A percentile compares a stretch with the other conserved stretches of the same genome.
Conservation (phyloP, 1,284 basidiomycete species). For the Ceratobasidium sp. region DNA sequence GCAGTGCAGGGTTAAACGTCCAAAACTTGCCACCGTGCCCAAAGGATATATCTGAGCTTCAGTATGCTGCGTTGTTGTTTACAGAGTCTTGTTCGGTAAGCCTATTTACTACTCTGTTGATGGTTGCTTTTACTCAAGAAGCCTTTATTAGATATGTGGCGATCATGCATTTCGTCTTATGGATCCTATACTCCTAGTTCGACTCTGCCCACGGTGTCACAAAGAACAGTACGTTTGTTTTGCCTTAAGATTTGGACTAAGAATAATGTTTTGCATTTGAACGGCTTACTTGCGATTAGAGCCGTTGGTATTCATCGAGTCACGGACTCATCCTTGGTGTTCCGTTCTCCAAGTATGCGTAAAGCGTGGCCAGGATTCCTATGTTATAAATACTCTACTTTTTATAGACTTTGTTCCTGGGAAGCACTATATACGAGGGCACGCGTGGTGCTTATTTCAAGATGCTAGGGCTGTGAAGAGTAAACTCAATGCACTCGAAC, state of each 20-base stretch:
- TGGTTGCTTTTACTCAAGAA: too few relatives aligned
- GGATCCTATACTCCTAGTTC: too few relatives aligned
- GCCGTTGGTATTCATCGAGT: neutral
- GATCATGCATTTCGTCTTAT: too few relatives aligned
- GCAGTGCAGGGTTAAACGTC: neutral
- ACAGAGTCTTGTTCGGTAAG: constrained; percentile 32
- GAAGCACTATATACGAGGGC: neutral
- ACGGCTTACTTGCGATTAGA: neutral
- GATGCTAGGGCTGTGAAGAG: constrained; percentile 19
- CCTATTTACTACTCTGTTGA: neutral
- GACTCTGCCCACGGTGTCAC: too few relatives aligned
- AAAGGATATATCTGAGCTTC: constrained; percentile 23
- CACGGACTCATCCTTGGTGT: constrained; percentile 6
- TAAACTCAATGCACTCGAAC: constrained; percentile 24
- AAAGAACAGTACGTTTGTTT: too few relatives aligned
- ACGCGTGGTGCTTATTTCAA: constrained; percentile 20
- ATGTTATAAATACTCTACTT: neutral
- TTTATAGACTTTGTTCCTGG: constrained; percentile 2
- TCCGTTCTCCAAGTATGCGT: neutral
- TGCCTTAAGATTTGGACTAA: too few relatives aligned
- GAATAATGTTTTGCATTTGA: too few relatives aligned
- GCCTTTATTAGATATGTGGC: too few relatives aligned
- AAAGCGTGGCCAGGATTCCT: neutral
- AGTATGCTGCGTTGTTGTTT: constrained; percentile 29
- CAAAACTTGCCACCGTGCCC: constrained; percentile 28